Conservation (phyloP, 345 rosid genomes). For the Rhizophora mangle region DNA sequence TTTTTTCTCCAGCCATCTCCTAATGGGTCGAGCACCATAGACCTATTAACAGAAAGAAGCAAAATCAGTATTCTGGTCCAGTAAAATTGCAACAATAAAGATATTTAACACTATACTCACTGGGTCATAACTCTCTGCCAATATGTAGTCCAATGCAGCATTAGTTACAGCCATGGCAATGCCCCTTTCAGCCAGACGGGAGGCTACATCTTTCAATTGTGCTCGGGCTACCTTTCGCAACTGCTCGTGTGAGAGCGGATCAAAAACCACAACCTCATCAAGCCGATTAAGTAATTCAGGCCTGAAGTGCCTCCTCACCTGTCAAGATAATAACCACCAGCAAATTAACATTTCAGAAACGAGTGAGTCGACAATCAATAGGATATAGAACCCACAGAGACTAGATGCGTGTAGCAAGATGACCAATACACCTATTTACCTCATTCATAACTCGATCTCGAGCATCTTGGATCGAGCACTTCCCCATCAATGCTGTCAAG, state of each 20-base stretch:
- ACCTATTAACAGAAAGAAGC: conserved; percentile 37
- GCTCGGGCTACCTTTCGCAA: conserved; percentile 71
- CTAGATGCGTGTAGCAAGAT: too few species aligned
- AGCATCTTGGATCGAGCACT: conserved; percentile 75
- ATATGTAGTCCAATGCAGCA: conserved; percentile 62
- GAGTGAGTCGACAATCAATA: too few species aligned
- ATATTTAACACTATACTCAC: conserved; percentile 38
- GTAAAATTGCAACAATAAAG: accelerated
- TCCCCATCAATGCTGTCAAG: conserved; percentile 64
- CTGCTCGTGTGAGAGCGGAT: conserved; percentile 89
- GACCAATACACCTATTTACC: conserved; percentile 23
- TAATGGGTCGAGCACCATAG: conserved; percentile 83
- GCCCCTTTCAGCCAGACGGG: conserved; percentile 80
- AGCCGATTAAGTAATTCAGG: conserved; percentile 87
- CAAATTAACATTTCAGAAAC: background rate
- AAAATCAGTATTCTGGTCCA: background rate
- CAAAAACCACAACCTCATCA: conserved; percentile 85
- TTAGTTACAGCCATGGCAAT: conserved; percentile 81
- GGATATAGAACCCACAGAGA: too few species aligned
- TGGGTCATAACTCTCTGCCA: conserved; percentile 82
- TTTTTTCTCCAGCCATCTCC: conserved; percentile 94
- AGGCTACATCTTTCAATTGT: conserved; percentile 83
- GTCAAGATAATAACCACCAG: background rate
- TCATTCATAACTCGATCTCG: conserved; percentile 78
- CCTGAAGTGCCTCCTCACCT: conserved; percentile 77